These are phyloP conservation scores for Hyphopichia khmerensis DNA, from an alignment of 1,139 yeast genomes.

Conservation along the genomic window DNA sequence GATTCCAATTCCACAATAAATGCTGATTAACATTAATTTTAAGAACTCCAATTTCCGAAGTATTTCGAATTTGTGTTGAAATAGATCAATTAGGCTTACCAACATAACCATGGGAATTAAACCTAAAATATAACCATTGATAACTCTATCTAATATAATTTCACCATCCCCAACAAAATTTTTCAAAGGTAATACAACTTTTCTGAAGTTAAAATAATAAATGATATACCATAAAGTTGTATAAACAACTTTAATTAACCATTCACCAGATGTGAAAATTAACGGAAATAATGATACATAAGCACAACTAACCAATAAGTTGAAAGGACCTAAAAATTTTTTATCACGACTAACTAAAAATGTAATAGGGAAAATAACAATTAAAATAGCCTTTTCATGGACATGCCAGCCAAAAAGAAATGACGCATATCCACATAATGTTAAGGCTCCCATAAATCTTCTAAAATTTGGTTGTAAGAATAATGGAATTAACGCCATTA, in stretches of 20 bases:
- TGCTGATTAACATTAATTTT: slow-evolving; percentile 78
- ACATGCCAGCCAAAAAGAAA: slow-evolving; percentile 98
- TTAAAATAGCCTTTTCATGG: slow-evolving; percentile 91
- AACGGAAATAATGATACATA: slow-evolving; percentile 88
- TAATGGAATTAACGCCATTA: slow-evolving; percentile 73
- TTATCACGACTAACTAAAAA: slow-evolving; percentile 73
- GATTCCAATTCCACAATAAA: slow-evolving; percentile 84
- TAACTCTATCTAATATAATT: slow-evolving; percentile 69
- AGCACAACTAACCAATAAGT: slow-evolving; percentile 72
- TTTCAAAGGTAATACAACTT: slow-evolving; percentile 59
- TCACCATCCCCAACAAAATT: slow-evolving; percentile 36
- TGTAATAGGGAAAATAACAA: slow-evolving; percentile 86
- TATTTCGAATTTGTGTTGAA: slow-evolving; percentile 49
- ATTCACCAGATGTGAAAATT: slow-evolving; percentile 77
- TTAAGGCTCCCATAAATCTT: slow-evolving; percentile 78
- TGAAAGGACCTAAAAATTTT: slow-evolving; percentile 66
- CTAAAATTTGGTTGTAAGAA: slow-evolving; percentile 72
- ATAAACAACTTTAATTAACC: slow-evolving; percentile 72
- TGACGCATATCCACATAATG: slow-evolving; percentile 88
- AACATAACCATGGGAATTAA: slow-evolving; percentile 62
- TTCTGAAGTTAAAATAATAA: slow-evolving; percentile 68
- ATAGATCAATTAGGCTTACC: slow-evolving; percentile 55
- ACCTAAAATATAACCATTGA: slow-evolving; percentile 66
- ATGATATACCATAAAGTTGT: slow-evolving; percentile 85
- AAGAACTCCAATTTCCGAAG: slow-evolving; percentile 65